Conservation (phyloP, 768 basidiomycete species). For the Suillus subaureus region DNA sequence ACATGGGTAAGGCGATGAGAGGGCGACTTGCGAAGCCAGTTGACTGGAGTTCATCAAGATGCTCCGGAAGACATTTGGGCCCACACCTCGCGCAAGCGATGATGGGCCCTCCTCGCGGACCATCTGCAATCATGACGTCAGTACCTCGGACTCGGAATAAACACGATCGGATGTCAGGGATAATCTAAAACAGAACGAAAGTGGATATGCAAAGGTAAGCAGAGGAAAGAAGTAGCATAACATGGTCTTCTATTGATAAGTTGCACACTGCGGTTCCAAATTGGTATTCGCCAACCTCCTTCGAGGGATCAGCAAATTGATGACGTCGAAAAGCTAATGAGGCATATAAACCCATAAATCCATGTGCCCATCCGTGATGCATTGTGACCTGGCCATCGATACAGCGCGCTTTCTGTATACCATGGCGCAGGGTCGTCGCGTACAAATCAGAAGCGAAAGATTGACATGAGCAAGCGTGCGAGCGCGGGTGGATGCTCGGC, state of each 20-base stretch:
- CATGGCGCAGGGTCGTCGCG: not conserved
- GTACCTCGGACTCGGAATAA: not conserved
- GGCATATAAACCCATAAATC: not conserved
- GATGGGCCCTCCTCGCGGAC: conserved; percentile 82
- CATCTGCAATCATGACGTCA: conserved; percentile 53
- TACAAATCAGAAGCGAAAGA: not conserved
- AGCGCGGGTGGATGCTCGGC: not conserved
- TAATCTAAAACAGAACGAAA: conserved; percentile 8
- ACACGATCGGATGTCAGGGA: conserved; percentile 10
- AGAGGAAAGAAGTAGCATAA: not conserved
- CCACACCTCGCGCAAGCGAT: conserved; percentile 74
- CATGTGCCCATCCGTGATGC: not conserved
- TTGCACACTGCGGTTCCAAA: not conserved
- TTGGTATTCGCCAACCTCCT: not conserved
- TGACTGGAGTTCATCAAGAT: conserved; percentile 92
- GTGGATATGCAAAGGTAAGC: not conserved
- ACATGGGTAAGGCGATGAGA: not conserved
- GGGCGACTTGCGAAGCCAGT: conserved; percentile 72
- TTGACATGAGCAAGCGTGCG: not conserved
- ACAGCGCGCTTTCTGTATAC: not conserved
- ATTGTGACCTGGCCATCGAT: not conserved
- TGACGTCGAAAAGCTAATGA: not conserved
- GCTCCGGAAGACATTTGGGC: conserved; percentile 85
- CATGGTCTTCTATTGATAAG: not conserved
- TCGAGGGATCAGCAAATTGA: not conserved